Evolutionary conservation across 805 yeast species (phyloP).

Genomic region (Vanderwaltozyma yarrowii): DNA sequence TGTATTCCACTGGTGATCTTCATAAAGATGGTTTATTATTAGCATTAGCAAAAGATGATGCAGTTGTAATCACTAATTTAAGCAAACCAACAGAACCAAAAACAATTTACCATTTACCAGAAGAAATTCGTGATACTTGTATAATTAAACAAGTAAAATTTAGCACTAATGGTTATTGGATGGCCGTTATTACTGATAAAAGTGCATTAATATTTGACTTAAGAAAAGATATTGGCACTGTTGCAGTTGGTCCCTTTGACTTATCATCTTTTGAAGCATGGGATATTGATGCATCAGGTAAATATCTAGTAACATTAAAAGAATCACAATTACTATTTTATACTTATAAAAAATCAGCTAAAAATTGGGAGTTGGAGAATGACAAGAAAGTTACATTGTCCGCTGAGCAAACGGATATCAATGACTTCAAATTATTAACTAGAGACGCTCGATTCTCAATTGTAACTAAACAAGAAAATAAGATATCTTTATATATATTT

Average conservation of each 20-base stretch:
- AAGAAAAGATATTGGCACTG: conserved; percentile 17
- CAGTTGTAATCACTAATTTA: conserved; percentile 10
- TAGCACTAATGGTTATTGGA: conserved; percentile 26
- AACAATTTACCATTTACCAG: conserved; percentile 6
- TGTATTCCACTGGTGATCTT: conserved; percentile 3
- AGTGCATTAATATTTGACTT: conserved; percentile 18
- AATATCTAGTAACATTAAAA: not conserved
- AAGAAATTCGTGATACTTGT: conserved; percentile 7
- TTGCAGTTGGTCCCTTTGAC: conserved; percentile 10
- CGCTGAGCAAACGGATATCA: not conserved
- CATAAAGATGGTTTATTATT: conserved; percentile 33
- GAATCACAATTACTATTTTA: not conserved
- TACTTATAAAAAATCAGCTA: conserved; percentile 2
- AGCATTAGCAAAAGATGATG: conserved; percentile 13
- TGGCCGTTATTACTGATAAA: conserved; percentile 15
- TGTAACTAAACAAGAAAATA: not conserved
- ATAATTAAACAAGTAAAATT: conserved; percentile 12
- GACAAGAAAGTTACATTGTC: not conserved
- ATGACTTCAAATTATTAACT: not conserved
- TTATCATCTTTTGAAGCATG: conserved; percentile 1
- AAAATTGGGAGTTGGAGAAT: not conserved
- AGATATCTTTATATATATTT: not conserved
- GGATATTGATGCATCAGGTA: conserved; percentile 12
- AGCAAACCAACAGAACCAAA: conserved; percentile 7
- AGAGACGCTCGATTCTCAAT: not conserved